A percentile compares a stretch with the other conserved stretches of the same genome.
These are phyloP conservation scores for Ophiostoma sp. DNA, from an alignment of 2,329 filamentous ascomycete species.

Conservation along the genomic window DNA sequence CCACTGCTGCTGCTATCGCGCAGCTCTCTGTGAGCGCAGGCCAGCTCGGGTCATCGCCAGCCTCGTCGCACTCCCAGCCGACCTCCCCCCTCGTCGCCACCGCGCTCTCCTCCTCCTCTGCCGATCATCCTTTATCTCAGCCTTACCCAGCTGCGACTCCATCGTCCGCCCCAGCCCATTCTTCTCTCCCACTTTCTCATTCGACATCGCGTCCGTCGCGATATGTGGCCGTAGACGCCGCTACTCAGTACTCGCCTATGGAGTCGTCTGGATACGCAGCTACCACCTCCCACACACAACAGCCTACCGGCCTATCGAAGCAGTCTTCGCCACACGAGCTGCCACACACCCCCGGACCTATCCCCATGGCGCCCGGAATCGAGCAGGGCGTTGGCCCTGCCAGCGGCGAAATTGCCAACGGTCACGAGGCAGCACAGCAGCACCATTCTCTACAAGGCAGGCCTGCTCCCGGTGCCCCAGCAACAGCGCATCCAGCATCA, in stretches of 20 bases:
- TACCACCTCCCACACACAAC: background rate
- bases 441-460: background rate
- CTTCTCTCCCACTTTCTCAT: background rate
- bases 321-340: constrained; percentile 27
- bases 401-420: constrained; percentile 14
- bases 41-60: background rate
- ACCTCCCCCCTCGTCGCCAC: background rate
- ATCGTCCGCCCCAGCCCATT: background rate
- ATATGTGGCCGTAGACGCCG: constrained; percentile 40
- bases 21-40: background rate
- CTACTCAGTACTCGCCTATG: constrained; percentile 47
- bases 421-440: constrained; percentile 5
- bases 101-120: background rate
- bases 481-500: background rate
- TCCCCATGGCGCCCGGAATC: constrained; percentile 30
- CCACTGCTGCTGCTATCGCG: background rate
- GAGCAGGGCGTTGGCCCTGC: constrained; percentile 27
- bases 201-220: constrained; percentile 10
- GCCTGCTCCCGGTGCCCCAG: constrained; percentile 11
- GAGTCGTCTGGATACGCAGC: constrained; percentile 40
- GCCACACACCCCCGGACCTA: constrained; percentile 30
- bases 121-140: background rate
- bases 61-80: constrained; percentile 4
- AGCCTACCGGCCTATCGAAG: constrained; percentile 1
- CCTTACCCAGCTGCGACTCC: constrained; percentile 6